A percentile compares a stretch with the other conserved stretches of the same genome.
These are phyloP conservation scores for Dipteronia sinensis DNA, from an alignment of 345 rosid genomes.

Conservation along the genomic window DNA sequence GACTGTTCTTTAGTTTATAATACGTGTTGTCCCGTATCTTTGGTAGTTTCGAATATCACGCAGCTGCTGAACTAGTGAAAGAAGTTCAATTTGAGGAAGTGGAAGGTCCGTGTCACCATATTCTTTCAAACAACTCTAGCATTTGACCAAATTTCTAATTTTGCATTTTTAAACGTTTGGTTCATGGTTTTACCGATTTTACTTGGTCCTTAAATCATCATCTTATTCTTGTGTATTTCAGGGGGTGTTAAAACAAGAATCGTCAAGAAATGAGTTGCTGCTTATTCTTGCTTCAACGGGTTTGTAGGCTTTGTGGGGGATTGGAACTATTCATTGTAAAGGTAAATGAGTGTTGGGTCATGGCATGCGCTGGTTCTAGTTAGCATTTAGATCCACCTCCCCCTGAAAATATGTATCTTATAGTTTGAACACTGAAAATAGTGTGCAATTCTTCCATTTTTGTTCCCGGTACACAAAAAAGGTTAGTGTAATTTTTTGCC, in stretches of 20 bases:
- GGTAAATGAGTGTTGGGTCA: slow-evolving; percentile 27
- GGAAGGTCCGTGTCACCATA: slow-evolving; percentile 53
- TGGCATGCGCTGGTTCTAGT: background rate
- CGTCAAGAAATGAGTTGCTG: slow-evolving; percentile 45
- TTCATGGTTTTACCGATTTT: slow-evolving; percentile 7
- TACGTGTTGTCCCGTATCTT: slow-evolving; percentile 9
- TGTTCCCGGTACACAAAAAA: background rate
- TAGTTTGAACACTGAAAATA: slow-evolving; percentile 8
- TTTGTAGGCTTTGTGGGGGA: slow-evolving; percentile 25
- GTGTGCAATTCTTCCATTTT: background rate
- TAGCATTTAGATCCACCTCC: slow-evolving; percentile 3
- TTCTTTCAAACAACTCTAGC: background rate
- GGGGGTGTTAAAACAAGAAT: slow-evolving; percentile 82
- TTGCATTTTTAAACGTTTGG: background rate
- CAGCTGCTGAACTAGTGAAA: slow-evolving; percentile 75
- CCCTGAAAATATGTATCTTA: slow-evolving; percentile 6
- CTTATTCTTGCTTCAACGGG: slow-evolving; percentile 17
- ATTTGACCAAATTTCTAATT: background rate
- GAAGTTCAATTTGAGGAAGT: slow-evolving; percentile 80
- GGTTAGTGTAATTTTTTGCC: background rate
- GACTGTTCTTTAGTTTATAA: slow-evolving; percentile 2
- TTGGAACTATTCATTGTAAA: slow-evolving; percentile 18
- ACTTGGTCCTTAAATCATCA: slow-evolving; percentile 19
- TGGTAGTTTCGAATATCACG: slow-evolving; percentile 78
- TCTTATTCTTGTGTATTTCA: slow-evolving; percentile 32